Conservation (phyloP, 2,329 filamentous ascomycete genomes). For the Trichoderma sp. region DNA sequence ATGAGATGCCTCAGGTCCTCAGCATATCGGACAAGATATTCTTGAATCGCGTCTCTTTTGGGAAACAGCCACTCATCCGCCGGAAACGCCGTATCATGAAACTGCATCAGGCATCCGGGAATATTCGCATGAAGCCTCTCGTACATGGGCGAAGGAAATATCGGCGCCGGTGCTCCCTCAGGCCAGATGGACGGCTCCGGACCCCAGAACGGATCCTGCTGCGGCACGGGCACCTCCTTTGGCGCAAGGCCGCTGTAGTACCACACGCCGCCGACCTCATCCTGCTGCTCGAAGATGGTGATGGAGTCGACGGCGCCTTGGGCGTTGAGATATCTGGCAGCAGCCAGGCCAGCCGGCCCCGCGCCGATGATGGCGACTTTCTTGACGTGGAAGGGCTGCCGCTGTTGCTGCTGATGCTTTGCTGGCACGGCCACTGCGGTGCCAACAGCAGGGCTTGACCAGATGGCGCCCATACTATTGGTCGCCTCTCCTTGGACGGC, state of each 20-base stretch:
- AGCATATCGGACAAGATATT: constrained; percentile 74
- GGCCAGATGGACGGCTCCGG: constrained; percentile 64
- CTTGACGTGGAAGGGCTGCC: constrained; percentile 51
- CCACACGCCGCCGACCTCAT: constrained; percentile 80
- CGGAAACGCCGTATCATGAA: constrained; percentile 69
- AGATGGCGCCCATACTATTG: constrained; percentile 21
- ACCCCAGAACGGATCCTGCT: constrained; percentile 64
- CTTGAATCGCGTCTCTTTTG: constrained; percentile 65
- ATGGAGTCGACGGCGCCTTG: constrained; percentile 69
- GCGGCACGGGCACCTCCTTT: constrained; percentile 61
- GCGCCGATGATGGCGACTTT: constrained; percentile 79
- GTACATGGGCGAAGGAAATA: constrained; percentile 84
- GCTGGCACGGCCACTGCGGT: constrained; percentile 32
- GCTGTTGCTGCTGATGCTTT: constrained; percentile 32
- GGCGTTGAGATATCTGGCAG: constrained; percentile 77
- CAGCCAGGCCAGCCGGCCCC: constrained; percentile 75
- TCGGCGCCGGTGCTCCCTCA: constrained; percentile 44
- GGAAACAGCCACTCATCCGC: constrained; percentile 72
- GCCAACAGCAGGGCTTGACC: constrained; percentile 20
- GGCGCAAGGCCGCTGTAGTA: constrained; percentile 64
- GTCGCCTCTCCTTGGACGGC: background rate
- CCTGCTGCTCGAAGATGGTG: constrained; percentile 79
- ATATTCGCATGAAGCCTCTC: constrained; percentile 84
- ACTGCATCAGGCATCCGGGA: constrained; percentile 77
- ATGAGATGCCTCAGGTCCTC: constrained; percentile 67